Base-by-base conservation (phyloP, 2,329 filamentous ascomycete species). In the Nemania sp. region DNA sequence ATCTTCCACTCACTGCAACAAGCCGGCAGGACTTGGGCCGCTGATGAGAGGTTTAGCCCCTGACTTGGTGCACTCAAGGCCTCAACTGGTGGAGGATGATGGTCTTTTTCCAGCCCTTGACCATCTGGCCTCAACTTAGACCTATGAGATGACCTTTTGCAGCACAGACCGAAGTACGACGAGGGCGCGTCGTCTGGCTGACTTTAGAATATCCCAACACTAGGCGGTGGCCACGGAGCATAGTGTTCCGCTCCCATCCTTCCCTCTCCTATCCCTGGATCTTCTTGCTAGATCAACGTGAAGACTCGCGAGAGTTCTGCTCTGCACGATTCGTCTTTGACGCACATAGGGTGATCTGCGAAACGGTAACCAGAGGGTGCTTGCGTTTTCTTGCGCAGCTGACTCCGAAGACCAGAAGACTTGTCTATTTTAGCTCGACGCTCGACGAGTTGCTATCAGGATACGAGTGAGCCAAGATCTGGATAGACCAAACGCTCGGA, bases 271-370 rank as follows among this genome's bases (percentile, higher is more conserved):
- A 8, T 44, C 46, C 5, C n/a, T n/a, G n/a, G n/a, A n/a, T n/a
- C n/a, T n/a, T n/a, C n/a, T n/a, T n/a, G n/a, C n/a, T n/a, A n/a
- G n/a, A 54, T 57, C 20, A 57, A 57, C n/a, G 11, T 11, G n/a
- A 54, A 59, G 50, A 59, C 54, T 11, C 54, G 57, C 26, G 54
- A 59, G 33, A n/a, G n/a, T n/a, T n/a, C n/a, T n/a, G n/a, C n/a
- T n/a, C n/a, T n/a, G n/a, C n/a, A n/a, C n/a, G n/a, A n/a, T n/a
- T n/a, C n/a, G n/a, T n/a, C n/a, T n/a, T n/a, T n/a, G n/a, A n/a
- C n/a, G n/a, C n/a, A n/a, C n/a, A n/a, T n/a, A n/a, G n/a, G n/a
- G n/a, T n/a, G n/a, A n/a, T n/a, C n/a, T n/a, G n/a, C n/a, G n/a
- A n/a, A n/a, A n/a, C n/a, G n/a, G n/a, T n/a, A n/a, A n/a, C n/a